phyloP scores from a whole-genome alignment of 768 basidiomycete genomes.

The Boletus subparvulus region DNA sequence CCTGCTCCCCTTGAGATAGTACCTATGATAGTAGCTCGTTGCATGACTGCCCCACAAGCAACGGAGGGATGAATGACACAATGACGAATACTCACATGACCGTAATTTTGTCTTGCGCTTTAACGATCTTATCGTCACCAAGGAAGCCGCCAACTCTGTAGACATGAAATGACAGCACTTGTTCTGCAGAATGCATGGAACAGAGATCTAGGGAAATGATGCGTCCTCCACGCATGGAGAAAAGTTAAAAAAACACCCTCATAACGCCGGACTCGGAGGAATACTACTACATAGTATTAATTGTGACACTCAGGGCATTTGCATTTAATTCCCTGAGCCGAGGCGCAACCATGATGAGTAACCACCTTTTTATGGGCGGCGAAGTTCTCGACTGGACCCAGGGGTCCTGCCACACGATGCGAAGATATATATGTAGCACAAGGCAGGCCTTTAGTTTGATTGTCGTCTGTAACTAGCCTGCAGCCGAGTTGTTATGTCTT shows the following conservation, averaged over 20 bases:
- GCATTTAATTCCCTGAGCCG: background rate
- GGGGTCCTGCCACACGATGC: too few species aligned
- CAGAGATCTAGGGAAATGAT: background rate
- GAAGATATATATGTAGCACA: too few species aligned
- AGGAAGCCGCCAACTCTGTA: conserved; percentile 26
- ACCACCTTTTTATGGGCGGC: background rate
- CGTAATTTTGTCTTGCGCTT: conserved; percentile 25
- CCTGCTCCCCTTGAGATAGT: conserved; percentile 23
- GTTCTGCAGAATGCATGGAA: background rate
- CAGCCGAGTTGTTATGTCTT: too few species aligned
- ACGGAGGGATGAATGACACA: background rate
- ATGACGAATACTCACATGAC: conserved; percentile 13
- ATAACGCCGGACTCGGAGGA: background rate
- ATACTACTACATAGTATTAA: too few species aligned
- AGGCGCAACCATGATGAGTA: background rate
- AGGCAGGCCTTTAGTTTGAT: too few species aligned
- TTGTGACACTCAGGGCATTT: background rate
- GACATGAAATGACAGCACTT: conserved; percentile 22
- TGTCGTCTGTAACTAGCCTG: too few species aligned
- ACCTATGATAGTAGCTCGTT: conserved; percentile 11
- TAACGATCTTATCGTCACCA: conserved; percentile 26
- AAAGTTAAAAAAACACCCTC: background rate
- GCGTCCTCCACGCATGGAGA: background rate
- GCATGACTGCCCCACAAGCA: background rate
- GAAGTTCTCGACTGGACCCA: too few species aligned